Conservation (phyloP, 371 early-diverging fungal genomes). For the Choanephora cucurbitarum region DNA sequence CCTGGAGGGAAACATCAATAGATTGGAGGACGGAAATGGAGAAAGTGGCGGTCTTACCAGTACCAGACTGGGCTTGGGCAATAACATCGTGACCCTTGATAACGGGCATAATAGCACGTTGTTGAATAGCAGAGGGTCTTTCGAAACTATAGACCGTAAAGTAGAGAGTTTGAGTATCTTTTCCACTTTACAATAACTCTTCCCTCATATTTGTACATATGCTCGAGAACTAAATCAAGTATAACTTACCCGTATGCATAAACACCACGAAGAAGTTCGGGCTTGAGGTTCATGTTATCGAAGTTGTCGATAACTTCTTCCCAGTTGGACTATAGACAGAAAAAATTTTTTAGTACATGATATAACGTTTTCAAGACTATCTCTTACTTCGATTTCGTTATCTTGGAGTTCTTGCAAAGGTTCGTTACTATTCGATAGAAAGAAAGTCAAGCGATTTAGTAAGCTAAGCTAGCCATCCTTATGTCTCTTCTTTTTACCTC, state of each 20-base stretch:
- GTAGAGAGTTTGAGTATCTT: too few species aligned
- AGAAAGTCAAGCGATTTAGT: not conserved
- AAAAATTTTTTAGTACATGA: slow-evolving; percentile 10
- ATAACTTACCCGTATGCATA: slow-evolving; percentile 80
- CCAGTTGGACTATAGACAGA: slow-evolving; percentile 64
- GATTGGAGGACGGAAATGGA: slow-evolving; percentile 90
- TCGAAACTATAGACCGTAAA: slow-evolving; percentile 72
- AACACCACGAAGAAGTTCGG: slow-evolving; percentile 86
- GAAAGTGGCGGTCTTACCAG: slow-evolving; percentile 98
- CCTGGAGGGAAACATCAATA: slow-evolving; percentile 70
- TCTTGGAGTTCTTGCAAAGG: slow-evolving; percentile 44
- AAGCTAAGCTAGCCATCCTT: too few species aligned
- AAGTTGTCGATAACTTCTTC: slow-evolving; percentile 79
- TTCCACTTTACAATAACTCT: too few species aligned
- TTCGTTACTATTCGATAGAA: slow-evolving; percentile 24
- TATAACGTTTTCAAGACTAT: slow-evolving; percentile 7
- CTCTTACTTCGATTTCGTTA: slow-evolving; percentile 47
- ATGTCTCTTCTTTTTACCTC: slow-evolving; percentile 19
- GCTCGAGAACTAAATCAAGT: not conserved
- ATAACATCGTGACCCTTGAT: slow-evolving; percentile 87
- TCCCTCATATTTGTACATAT: too few species aligned
- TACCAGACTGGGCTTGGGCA: slow-evolving; percentile 97
- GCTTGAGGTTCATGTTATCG: slow-evolving; percentile 83
- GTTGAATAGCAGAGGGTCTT: slow-evolving; percentile 91
- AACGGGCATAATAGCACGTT: slow-evolving; percentile 89